Evolutionary conservation across 1,284 basidiomycete genomes (phyloP), one percentile per base, ranked within the genome.

Genomic region (Phellinidium pouzarii): DNA sequence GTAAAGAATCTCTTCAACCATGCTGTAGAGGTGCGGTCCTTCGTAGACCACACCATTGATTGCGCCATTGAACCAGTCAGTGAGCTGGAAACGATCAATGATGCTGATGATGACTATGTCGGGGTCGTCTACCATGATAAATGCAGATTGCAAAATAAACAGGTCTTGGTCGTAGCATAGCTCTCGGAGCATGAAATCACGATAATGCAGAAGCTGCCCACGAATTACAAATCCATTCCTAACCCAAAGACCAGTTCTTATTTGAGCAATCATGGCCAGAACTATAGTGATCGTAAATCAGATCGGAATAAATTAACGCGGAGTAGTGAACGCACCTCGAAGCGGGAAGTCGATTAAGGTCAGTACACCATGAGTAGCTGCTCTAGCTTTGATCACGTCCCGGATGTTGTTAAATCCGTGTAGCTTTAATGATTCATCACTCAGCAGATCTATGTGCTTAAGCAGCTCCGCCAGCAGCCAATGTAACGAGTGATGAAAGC

Each of bases 161-260:
- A 99, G 74, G 61, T 99, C 95, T 66, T 98, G 94, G 67, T 99
- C 95, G 66, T 95, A 94, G 65, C 95, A 98, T 8, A 93, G 79
- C 66, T 98, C 96, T 25, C 95, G 86, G 50, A 98, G 80, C 77
- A 90, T 89, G 65, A 93, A 93, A 66, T 99, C 95, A 40, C 94
- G 87, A 67, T 99, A 99, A 66, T 99, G 94, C 52, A 95, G 77
- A n/a, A 94, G 78, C 66, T 99, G 96, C 1, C 92, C 91, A 1
- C 95, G 86, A 60, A 99, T 94, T 4, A 89, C 90, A 61, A 94
- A 91, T 2, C 96, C 96, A 61, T 99, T 99, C 50, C 95, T 87
- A 3, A 97, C 94, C 96, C 96, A 99, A 19, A 98, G 77, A 2
- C 94, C 94, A 1, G 91, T 88, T 14, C 94, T 82, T 51, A 98